A percentile compares a stretch with the other conserved stretches of the same genome.
These are phyloP conservation scores for Trichoderma citrinoviride DNA, from an alignment of 2,329 filamentous ascomycete species.

Conservation along the genomic window DNA sequence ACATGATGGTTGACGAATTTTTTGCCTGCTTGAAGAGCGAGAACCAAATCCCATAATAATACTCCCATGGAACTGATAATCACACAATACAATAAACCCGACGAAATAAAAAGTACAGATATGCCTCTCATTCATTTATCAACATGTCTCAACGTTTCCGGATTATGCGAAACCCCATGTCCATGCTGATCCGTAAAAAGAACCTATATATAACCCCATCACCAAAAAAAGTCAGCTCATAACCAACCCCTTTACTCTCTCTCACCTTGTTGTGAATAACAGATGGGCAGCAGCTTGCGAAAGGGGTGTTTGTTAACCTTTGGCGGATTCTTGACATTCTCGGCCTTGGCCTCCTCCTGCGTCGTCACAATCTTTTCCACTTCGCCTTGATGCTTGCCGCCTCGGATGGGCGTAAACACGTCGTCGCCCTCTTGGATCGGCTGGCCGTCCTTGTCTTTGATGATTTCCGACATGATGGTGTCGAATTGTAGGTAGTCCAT, in stretches of 20 bases:
- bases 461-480: not conserved
- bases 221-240: too few relatives aligned
- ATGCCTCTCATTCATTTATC: not conserved
- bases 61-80: not conserved
- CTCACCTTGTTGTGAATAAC: too few relatives aligned
- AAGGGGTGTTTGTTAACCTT: not conserved
- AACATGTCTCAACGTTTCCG: not conserved
- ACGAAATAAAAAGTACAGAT: not conserved
- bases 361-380: not conserved
- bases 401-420: conserved; percentile 5
- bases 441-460: conserved; percentile 5
- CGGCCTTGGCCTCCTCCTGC: not conserved
- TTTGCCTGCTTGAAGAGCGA: not conserved
- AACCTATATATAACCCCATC: too few relatives aligned
- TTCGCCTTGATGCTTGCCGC: not conserved
- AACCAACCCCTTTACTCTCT: too few relatives aligned
- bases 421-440: conserved; percentile 4
- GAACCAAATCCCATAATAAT: not conserved
- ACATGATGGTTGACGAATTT: not conserved
- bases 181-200: conserved; percentile 3
- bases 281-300: too few relatives aligned
- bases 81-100: not conserved
- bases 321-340: not conserved
- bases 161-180: conserved; percentile 1
- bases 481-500: too few relatives aligned